phyloP scores from a whole-genome alignment of 495 filamentous ascomycete species.

The Staphylotrichum tortipilum region DNA sequence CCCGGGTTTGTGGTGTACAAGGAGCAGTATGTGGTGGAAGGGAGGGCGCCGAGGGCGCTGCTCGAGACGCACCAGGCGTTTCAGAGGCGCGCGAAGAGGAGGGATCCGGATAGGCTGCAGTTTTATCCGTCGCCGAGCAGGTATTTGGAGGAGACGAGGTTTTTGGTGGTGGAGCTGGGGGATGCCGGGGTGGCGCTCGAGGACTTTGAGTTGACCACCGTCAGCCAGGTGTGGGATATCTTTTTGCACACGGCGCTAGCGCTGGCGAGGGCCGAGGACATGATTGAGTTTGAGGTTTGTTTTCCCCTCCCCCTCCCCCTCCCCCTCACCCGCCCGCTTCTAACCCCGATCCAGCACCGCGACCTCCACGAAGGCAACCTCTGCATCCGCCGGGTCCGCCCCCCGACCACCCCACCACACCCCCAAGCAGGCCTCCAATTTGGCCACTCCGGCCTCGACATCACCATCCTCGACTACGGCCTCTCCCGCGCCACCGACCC shows the following conservation, averaged over 20 bases:
- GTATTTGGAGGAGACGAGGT: constrained; percentile 61
- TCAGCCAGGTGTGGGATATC: constrained; percentile 70
- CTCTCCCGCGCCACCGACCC: constrained; percentile 56
- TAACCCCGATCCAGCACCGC: constrained; percentile 48
- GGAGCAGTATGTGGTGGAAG: constrained; percentile 63
- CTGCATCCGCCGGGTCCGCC: constrained; percentile 53
- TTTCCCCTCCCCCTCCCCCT: background rate
- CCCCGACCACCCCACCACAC: constrained; percentile 24
- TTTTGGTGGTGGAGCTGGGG: constrained; percentile 78
- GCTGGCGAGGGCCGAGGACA: constrained; percentile 65
- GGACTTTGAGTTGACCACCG: constrained; percentile 42
- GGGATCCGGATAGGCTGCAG: constrained; percentile 50
- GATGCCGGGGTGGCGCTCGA: constrained; percentile 78
- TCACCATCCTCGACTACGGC: constrained; percentile 86
- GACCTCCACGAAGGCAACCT: constrained; percentile 86
- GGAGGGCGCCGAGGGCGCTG: constrained; percentile 54
- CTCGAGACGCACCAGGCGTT: constrained; percentile 54
- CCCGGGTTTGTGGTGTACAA: constrained; percentile 92
- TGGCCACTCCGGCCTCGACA: constrained; percentile 59
- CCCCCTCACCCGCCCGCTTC: constrained; percentile 1
- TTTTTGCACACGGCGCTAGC: constrained; percentile 74
- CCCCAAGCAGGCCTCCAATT: constrained; percentile 39
- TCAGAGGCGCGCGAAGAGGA: constrained; percentile 50
- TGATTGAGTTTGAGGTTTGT: constrained; percentile 62
- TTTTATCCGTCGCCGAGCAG: constrained; percentile 54